Conservation (phyloP, 1,284 basidiomycete species). For the Papiliotrema flavescens region DNA sequence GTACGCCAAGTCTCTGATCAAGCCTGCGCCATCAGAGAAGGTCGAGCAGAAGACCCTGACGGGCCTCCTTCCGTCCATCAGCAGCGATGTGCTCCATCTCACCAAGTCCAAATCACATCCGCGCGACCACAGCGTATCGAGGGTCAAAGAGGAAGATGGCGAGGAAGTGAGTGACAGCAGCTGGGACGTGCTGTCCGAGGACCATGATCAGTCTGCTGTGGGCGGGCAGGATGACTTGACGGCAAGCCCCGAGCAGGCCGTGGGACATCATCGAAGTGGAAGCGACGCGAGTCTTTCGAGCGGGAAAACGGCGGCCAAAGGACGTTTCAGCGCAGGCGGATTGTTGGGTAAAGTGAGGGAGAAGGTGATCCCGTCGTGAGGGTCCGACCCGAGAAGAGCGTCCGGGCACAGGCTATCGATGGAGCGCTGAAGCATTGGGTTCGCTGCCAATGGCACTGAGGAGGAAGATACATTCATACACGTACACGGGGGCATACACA, state of each 20-base stretch:
- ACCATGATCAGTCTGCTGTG: neutral
- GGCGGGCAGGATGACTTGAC: neutral
- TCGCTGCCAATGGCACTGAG: too few species aligned
- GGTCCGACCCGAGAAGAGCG: too few species aligned
- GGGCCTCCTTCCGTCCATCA: too few species aligned
- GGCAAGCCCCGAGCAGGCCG: neutral
- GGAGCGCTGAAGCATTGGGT: too few species aligned
- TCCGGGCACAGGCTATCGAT: too few species aligned
- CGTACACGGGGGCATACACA: too few species aligned
- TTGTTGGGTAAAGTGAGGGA: neutral
- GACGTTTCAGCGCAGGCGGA: neutral
- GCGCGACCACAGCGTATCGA: neutral
- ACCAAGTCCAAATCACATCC: neutral
- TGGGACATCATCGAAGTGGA: neutral
- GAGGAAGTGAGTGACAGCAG: neutral
- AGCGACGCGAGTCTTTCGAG: neutral
- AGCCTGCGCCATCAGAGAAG: slow-evolving; percentile 46
- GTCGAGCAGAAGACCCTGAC: neutral
- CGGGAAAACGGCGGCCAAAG: too few species aligned
- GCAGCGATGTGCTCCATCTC: neutral
- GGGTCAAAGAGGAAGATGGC: neutral
- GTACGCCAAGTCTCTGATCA: slow-evolving; percentile 77
- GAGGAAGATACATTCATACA: too few species aligned
- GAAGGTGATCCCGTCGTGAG: neutral
- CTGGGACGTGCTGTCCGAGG: slow-evolving; percentile 1